Percentiles rank a stretch among this genome's conserved stretches.
phyloP scores from a whole-genome alignment of 225 moss, liverwort and hornwort genomes.

The Polytrichum commune region DNA sequence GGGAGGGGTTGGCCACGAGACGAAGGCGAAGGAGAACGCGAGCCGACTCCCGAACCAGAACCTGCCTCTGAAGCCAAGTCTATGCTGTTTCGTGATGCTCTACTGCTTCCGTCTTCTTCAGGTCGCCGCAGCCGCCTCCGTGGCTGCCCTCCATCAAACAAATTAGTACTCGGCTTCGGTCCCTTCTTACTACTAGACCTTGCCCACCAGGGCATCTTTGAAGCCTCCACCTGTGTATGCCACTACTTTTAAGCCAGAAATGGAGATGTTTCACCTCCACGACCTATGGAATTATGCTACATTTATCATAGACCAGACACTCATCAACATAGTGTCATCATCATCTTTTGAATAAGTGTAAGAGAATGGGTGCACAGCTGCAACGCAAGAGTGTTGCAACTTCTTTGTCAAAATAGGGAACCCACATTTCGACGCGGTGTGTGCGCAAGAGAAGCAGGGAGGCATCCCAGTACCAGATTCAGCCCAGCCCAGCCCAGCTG shows the following conservation, averaged over 20 bases:
- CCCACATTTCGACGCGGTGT: conserved; percentile 19
- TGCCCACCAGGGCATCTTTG: conserved; percentile 96
- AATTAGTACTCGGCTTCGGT: conserved; percentile 50
- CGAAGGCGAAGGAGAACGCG: conserved; percentile 90
- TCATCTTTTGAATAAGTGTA: conserved; percentile 25
- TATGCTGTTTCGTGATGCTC: conserved; percentile 66
- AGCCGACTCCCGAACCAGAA: conserved; percentile 78
- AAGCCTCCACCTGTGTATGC: conserved; percentile 24
- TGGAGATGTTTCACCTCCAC: conserved; percentile 27
- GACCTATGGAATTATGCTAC: conserved; percentile 35
- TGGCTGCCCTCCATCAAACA: conserved; percentile 64
- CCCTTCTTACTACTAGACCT: conserved; percentile 79
- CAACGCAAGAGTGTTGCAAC: conserved; percentile 11
- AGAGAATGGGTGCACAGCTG: conserved; percentile 20
- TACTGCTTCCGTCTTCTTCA: conserved; percentile 62
- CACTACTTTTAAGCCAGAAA: conserved; percentile 25
- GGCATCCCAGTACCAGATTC: neutral
- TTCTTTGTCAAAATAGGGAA: conserved; percentile 9
- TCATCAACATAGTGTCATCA: too few relatives aligned
- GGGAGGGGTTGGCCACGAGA: conserved; percentile 75
- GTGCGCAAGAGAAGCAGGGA: conserved; percentile 2
- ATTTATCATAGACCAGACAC: conserved; percentile 2
- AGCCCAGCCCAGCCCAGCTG: neutral
- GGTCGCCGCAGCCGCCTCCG: conserved; percentile 53
- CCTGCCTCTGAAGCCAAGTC: conserved; percentile 77